Percentiles rank a stretch among this genome's conserved stretches.
phyloP scores from a whole-genome alignment of 1,284 basidiomycete species.

The Anthracocystis setariae region DNA sequence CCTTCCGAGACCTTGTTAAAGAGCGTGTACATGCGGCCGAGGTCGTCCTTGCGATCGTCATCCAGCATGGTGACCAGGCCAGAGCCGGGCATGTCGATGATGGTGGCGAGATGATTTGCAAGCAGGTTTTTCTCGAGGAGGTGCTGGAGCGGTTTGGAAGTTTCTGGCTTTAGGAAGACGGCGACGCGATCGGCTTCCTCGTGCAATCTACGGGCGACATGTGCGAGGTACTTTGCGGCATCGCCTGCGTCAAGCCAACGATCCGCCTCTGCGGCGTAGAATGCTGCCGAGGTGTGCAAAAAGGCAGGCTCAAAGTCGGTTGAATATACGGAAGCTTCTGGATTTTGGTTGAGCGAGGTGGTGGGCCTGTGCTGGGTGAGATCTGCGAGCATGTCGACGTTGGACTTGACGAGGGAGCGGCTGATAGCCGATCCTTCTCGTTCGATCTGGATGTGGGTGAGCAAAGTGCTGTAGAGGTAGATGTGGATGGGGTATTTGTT shows the following conservation, averaged over 20 bases:
- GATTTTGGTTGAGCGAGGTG: constrained; percentile 23
- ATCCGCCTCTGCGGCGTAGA: constrained; percentile 82
- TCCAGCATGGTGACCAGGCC: constrained; percentile 91
- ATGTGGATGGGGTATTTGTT: constrained; percentile 77
- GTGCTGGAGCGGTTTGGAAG: constrained; percentile 76
- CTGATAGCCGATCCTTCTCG: constrained; percentile 91
- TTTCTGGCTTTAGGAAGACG: constrained; percentile 85
- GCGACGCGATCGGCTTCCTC: constrained; percentile 88
- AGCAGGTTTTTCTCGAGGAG: constrained; percentile 84
- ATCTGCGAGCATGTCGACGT: constrained; percentile 84
- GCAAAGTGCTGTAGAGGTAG: constrained; percentile 82
- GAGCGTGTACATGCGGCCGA: constrained; percentile 82
- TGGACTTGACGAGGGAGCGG: constrained; percentile 85
- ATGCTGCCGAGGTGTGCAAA: constrained; percentile 79
- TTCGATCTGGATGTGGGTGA: constrained; percentile 88
- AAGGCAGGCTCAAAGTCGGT: constrained; percentile 86
- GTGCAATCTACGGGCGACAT: constrained; percentile 85
- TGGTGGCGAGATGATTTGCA: constrained; percentile 77
- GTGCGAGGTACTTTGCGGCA: constrained; percentile 81
- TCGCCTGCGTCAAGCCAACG: constrained; percentile 79
- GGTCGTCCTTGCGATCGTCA: constrained; percentile 78
- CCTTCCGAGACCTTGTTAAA: constrained; percentile 76
- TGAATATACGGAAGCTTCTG: constrained; percentile 77
- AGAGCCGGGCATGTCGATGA: constrained; percentile 84
- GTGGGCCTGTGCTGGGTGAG: constrained; percentile 71